Evolutionary conservation across 2,329 filamentous ascomycete species (phyloP), one percentile per base, ranked within the genome.

Genomic region (Trichoderma sp.): DNA sequence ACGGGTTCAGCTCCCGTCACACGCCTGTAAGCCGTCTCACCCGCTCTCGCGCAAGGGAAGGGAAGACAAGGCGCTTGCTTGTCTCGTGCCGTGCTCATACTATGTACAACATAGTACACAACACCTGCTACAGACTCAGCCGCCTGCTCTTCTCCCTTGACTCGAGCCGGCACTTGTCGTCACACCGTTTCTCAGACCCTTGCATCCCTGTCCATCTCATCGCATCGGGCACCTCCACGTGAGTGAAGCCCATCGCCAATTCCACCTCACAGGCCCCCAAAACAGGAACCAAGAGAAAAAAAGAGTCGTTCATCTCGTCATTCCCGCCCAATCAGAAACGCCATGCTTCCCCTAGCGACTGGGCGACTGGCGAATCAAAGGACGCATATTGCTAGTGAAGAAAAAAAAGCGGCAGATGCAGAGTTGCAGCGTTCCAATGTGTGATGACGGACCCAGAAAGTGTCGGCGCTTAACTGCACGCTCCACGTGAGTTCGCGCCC

Each of bases 1-100:
- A 42, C n/a, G 19, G 61, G 13, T 50, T 65, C 61, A 65, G 61
- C 52, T 57, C 37, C 32, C 59, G 35, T 65, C 61, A 64, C 50
- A 54, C 35, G 25, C 61, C 52, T n/a, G 25, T 15, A 53, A 52
- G 52, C 39, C 2, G 7, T 53, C 27, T 53, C 9, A 27, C 34
- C 17, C n/a, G 25, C 50, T 53, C 50, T 59, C 19, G 25, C 56
- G 42, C 19, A n/a, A 48, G 29, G 29, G n/a, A n/a, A n/a, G n/a
- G n/a, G n/a, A n/a, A n/a, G n/a, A 4, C 32, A 42, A 27, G 59
- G 59, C 59, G 59, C 59, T 63, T 63, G 59, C n/a, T n/a, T 35
- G 22, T n/a, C 29, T 39, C 37, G 27, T 15, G 10, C n/a, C 50
- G 13, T 35, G 22, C 22, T 19, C 37, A 34, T 48, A 19, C 19